These are phyloP conservation scores for Colletotrichum euphorbiae DNA, from an alignment of 2,329 filamentous ascomycete species.

Conservation along the genomic window DNA sequence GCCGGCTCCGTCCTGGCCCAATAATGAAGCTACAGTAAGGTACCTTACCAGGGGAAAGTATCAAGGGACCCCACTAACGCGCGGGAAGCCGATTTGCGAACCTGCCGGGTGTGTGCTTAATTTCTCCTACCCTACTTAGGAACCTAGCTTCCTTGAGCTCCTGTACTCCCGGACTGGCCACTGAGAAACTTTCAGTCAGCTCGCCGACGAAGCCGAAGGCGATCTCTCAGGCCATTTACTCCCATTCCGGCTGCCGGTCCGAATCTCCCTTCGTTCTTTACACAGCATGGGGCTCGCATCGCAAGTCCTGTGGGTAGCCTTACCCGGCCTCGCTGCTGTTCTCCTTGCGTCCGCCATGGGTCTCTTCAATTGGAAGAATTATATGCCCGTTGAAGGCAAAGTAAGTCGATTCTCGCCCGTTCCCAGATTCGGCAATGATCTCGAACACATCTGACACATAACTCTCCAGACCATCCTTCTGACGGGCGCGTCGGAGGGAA, in stretches of 20 bases:
- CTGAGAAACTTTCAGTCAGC: too few relatives aligned
- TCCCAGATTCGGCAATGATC: neutral
- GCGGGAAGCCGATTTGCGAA: neutral
- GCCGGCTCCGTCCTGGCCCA: neutral
- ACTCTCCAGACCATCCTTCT: slow-evolving; percentile 80
- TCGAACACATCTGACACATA: slow-evolving; percentile 2
- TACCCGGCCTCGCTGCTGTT: slow-evolving; percentile 55
- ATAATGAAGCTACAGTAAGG: neutral
- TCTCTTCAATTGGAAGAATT: slow-evolving; percentile 75
- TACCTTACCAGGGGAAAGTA: neutral
- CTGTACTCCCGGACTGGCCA: too few relatives aligned
- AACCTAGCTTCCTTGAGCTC: too few relatives aligned
- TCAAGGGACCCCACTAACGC: slow-evolving; percentile 9
- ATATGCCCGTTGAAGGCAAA: slow-evolving; percentile 87
- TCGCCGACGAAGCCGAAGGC: neutral
- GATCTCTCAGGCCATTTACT: neutral
- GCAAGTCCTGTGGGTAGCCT: slow-evolving; percentile 62
- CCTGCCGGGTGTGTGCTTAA: neutral
- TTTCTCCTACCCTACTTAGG: too few relatives aligned
- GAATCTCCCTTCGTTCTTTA: neutral
- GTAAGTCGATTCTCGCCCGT: slow-evolving; percentile 58
- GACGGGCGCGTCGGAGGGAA: slow-evolving; percentile 92
- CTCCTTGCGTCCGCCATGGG: slow-evolving; percentile 68
- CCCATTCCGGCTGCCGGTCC: too few relatives aligned
- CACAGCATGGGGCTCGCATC: slow-evolving; percentile 20